Base-by-base conservation (phyloP, 2,329 filamentous ascomycete genomes). In the Alternaria triticimaculans region DNA sequence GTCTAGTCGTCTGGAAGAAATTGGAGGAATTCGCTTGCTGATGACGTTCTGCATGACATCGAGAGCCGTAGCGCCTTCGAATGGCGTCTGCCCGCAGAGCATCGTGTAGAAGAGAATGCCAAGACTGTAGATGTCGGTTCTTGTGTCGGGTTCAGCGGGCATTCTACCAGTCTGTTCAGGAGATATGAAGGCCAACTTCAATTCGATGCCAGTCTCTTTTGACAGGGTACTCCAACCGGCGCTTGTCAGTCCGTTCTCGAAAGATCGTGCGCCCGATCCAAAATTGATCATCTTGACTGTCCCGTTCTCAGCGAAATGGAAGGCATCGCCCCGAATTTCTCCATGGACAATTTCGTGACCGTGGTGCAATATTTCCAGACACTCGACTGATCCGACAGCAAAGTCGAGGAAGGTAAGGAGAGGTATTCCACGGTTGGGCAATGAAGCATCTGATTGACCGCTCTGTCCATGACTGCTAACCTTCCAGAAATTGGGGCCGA, bases 111-210 rank as follows among this genome's bases (percentile, higher is more conserved):
- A 95, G 2, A 97, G 80, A 43, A 97, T 90, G 5, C 95, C 95
- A 1, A 97, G 83, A 0, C 93, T 94, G 82, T 97, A 97, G 30
- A 97, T 96, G 79, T 98, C 95, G 15, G 95, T 97, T 44, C 95
- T 88, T 28, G 72, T 75, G 80, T 97, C 95, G 2, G 95, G 95
- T 78, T 97, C 94, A 4, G 92, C 93, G 3, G 94, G 92, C 87
- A 97, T 91, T 20, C 95, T 90, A 14, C 95, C 95, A 3, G 95
- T 97, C 82, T 97, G 95, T 77, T 98, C 95, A 0, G 95, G 94
- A 50, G 94, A 95, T 76, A 97, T 96, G 76, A 93, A 97, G 55
- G 94, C 89, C 20, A 98, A 84, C 80, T 97, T 97, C 76, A 94
- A 90, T 80, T 93, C 94, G 44, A 94, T 92, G 3, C 94, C 94